Percentiles rank a stretch among this genome's conserved stretches.
Conservation (phyloP, 495 filamentous ascomycete species). For the Podospora appendiculata region DNA sequence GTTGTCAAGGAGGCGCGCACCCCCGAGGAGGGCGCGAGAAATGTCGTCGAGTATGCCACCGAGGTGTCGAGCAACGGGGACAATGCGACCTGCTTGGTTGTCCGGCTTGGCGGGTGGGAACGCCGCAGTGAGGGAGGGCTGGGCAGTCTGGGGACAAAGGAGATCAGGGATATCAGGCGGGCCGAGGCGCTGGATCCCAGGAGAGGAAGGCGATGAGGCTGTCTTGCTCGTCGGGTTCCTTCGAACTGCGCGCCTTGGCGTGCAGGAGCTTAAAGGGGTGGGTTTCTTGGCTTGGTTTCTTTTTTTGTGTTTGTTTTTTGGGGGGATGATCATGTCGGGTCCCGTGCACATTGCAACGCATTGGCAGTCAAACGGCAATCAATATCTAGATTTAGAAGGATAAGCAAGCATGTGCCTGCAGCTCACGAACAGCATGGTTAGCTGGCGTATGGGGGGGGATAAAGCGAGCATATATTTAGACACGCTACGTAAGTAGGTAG, state of each 20-base stretch:
- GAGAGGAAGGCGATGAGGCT: conserved; percentile 32
- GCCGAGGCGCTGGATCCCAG: conserved; percentile 80
- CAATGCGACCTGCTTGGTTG: conserved; percentile 91
- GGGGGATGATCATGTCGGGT: too few species aligned
- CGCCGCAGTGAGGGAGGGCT: conserved; percentile 79
- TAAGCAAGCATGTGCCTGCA: too few species aligned
- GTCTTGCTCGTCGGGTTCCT: background rate
- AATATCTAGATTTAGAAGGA: too few species aligned
- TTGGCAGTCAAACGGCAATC: too few species aligned
- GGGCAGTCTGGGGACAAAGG: conserved; percentile 83
- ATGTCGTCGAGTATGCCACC: conserved; percentile 77
- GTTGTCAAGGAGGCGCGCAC: conserved; percentile 89
- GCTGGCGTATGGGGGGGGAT: too few species aligned
- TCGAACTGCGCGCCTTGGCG: background rate
- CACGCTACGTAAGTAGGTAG: too few species aligned
- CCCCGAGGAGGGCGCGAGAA: conserved; percentile 72
- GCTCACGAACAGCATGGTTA: too few species aligned
- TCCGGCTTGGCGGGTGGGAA: conserved; percentile 92
- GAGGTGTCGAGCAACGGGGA: conserved; percentile 78
- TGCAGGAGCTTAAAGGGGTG: too few species aligned
- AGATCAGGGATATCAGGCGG: conserved; percentile 76
- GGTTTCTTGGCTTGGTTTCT: too few species aligned
- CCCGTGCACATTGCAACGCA: too few species aligned
- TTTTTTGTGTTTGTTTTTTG: too few species aligned
- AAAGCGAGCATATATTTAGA: too few species aligned